Percentiles rank a stretch among this genome's conserved stretches.
phyloP scores from a whole-genome alignment of 1,284 basidiomycete genomes.

The Crucibulum parvulum region DNA sequence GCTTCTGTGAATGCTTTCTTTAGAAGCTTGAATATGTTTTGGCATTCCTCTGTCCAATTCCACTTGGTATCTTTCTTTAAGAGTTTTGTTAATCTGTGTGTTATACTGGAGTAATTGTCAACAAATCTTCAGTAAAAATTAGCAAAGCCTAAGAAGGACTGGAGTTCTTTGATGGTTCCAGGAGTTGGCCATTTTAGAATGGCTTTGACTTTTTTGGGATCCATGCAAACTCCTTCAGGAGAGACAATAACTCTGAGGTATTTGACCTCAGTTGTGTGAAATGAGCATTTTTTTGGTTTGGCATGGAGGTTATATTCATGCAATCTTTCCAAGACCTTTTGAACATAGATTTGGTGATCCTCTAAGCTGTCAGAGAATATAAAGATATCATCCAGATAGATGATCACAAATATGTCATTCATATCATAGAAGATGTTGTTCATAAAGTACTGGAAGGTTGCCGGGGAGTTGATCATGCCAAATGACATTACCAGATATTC shows the following conservation, averaged over 20 bases:
- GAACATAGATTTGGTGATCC: background rate
- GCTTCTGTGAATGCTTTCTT: background rate
- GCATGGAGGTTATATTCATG: background rate
- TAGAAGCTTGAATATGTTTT: background rate
- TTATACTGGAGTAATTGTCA: background rate
- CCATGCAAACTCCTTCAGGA: background rate
- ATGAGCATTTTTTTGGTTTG: background rate
- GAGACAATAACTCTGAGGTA: background rate
- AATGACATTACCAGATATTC: background rate
- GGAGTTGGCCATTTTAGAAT: background rate
- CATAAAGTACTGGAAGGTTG: background rate
- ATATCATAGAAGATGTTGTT: background rate
- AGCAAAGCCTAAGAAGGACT: slow-evolving; percentile 15
- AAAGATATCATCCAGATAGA: background rate
- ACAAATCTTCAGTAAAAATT: slow-evolving; percentile 1
- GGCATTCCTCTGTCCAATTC: background rate
- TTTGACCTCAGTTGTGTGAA: no score
- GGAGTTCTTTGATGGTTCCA: background rate
- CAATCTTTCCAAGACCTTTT: background rate
- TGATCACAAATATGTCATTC: background rate
- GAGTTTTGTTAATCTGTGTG: background rate
- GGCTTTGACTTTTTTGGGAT: background rate
- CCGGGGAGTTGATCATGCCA: background rate
- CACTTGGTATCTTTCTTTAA: background rate
- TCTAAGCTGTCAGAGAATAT: background rate